Base-by-base conservation (phyloP, 2,329 filamentous ascomycete genomes). In the Diaporthe sp. region DNA sequence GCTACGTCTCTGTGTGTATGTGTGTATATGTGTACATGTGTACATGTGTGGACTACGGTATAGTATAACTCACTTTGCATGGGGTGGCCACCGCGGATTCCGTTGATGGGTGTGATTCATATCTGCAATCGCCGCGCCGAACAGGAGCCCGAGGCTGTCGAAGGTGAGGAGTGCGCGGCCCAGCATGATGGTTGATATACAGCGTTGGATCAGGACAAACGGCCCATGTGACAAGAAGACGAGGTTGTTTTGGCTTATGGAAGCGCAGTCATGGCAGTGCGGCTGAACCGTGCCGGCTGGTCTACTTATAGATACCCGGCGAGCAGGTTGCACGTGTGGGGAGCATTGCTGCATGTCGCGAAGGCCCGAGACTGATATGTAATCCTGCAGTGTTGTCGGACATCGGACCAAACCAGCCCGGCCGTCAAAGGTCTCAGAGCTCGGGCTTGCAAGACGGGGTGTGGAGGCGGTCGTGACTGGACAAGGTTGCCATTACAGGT, bases 51-150 rank as follows among this genome's bases (percentile, higher is more conserved):
- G 39, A 31, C 34, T 13, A 58, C 55, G 20, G 25, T 39, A 10
- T 3, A 6, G 37, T 17, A 37, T 34, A 80, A 80, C 82, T 75
- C 73, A 86, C 85, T 86, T 87, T 8, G 86, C 86, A 74, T 87
- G 86, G 3, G 85, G 86, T n/a, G 85, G 82, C 85, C 85, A 87
- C 55, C 83, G 82, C 8, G 85, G 84, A 76, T 87, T 87, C 78
- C 82, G 83, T 71, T 86, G 84, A 77, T 87, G 86, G 10, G 85
- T 86, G 73, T 83, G 79, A 77, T 83, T 82, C 78, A 82, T 85
- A 77, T 87, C 85, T 13, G 84, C 84, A 1, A 85, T 76, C n/a
- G 80, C 80, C 8, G 85, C 81, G 28, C 83, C 85, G 58, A 84
- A 55, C n/a, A 86, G 76, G 12, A 87, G 82, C 34, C 81, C 80